Base-by-base conservation (phyloP, 2,329 filamentous ascomycete species). In the Knufia petricola region DNA sequence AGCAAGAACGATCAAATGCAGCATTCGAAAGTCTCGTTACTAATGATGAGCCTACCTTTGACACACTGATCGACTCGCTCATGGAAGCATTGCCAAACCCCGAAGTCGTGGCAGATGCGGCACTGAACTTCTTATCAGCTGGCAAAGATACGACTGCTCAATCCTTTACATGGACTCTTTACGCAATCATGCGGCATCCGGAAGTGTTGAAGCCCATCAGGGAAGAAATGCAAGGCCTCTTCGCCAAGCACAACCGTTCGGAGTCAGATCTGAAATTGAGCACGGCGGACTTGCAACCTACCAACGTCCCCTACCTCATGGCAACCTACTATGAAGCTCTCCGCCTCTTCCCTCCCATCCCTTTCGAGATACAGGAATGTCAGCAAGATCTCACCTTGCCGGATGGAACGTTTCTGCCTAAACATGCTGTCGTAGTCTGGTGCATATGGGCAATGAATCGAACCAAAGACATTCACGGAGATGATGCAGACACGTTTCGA, bases 101-200 rank as follows among this genome's bases (percentile, higher is more conserved):
- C 23, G 60, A 71, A n/a, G 64, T 77, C 19, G 78, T 82, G 4
- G 77, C 79, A 7, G 79, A 83, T 59, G 75, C 80, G 2, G 80
- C 79, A 0, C 65, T 84, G 10, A 84, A 82, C 55, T 84, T 81
- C 57, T 73, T 83, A 8, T 82, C 78, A 1, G 80, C 80, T 0
- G 73, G 79, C 13, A 69, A 79, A 49, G 80, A 84, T 58, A 83
- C 80, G 0, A 79, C 78, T 4, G 79, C 79, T 0, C 79, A 84
- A 56, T 76, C 76, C 1, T 63, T 84, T 9, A 81, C 79, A 0
- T 84, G 80, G 80, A 73, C 74, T 0, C 71, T 81, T 34, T 81
- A 82, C 60, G 66, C 79, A 1, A 66, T 84, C 10, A 75, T 81
- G 64, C 68, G 69, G 30, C 66, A 81, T 52, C 71, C 69, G 0